Conservation (phyloP, 768 basidiomycete genomes). For the Suillus clintonianus region DNA sequence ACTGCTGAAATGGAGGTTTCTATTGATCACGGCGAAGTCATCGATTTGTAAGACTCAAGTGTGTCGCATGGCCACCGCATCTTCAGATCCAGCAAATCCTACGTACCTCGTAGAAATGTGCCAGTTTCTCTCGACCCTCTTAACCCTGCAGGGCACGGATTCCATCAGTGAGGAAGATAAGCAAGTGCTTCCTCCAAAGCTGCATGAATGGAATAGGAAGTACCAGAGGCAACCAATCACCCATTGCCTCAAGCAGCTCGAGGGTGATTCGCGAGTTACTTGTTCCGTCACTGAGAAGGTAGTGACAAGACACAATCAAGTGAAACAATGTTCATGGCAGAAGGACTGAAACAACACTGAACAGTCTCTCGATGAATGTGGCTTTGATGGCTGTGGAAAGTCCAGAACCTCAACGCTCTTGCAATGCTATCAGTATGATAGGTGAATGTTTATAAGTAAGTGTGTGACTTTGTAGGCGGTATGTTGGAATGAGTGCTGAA, state of each 20-base stretch:
- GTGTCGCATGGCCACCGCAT: slow-evolving; percentile 31
- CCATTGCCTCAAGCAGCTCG: slow-evolving; percentile 37
- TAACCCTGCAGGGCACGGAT: slow-evolving; percentile 38
- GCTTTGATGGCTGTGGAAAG: slow-evolving; percentile 28
- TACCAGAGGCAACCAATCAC: slow-evolving; percentile 18
- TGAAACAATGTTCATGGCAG: slow-evolving; percentile 28
- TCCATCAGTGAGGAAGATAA: slow-evolving; percentile 34
- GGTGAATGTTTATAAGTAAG: slow-evolving; percentile 72
- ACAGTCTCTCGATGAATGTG: slow-evolving; percentile 32
- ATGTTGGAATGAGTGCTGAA: background rate
- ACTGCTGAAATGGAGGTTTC: slow-evolving; percentile 50
- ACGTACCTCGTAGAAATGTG: slow-evolving; percentile 34
- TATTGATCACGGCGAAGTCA: slow-evolving; percentile 29
- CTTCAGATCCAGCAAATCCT: slow-evolving; percentile 11
- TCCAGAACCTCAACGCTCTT: slow-evolving; percentile 30
- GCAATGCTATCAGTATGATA: slow-evolving; percentile 37
- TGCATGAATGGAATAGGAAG: slow-evolving; percentile 32
- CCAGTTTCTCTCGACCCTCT: slow-evolving; percentile 43
- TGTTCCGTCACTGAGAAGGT: background rate
- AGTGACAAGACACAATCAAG: slow-evolving; percentile 16
- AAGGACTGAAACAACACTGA: slow-evolving; percentile 29
- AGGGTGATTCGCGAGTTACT: slow-evolving; percentile 26
- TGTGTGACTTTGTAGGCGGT: slow-evolving; percentile 25
- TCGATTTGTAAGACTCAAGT: slow-evolving; percentile 39
- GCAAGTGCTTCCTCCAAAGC: slow-evolving; percentile 32